phyloP scores from a whole-genome alignment of 2,329 filamentous ascomycete species.

The Cladophialophora carrionii region DNA sequence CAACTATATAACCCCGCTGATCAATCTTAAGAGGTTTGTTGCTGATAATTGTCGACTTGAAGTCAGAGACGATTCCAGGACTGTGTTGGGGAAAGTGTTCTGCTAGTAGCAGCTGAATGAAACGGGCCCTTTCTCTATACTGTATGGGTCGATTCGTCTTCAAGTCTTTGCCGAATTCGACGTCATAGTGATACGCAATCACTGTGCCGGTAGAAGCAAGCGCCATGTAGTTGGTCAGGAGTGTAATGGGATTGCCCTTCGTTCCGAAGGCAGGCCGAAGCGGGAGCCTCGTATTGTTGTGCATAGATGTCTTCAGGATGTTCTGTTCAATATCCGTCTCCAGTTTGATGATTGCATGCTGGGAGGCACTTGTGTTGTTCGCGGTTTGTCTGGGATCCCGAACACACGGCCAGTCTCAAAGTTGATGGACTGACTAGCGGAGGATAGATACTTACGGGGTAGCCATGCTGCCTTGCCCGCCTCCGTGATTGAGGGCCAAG shows the following conservation, averaged over 20 bases:
- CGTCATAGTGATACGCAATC: conserved; percentile 48
- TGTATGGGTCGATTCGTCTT: conserved; percentile 39
- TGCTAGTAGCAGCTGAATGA: conserved; percentile 54
- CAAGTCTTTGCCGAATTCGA: conserved; percentile 42
- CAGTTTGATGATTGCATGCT: conserved; percentile 1
- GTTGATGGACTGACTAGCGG: background rate
- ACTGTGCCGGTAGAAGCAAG: conserved; percentile 45
- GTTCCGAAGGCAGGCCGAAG: conserved; percentile 47
- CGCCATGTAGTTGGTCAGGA: conserved; percentile 48
- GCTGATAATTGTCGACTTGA: conserved; percentile 45
- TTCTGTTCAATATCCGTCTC: conserved; percentile 7
- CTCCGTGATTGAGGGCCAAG: background rate
- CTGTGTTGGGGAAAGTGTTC: conserved; percentile 42
- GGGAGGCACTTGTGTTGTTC: background rate
- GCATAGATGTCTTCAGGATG: background rate
- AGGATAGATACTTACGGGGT: background rate
- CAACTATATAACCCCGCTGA: background rate
- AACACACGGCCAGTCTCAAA: background rate
- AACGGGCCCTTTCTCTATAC: conserved; percentile 52
- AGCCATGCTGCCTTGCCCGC: background rate
- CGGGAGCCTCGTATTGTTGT: conserved; percentile 30
- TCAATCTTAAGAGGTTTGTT: conserved; percentile 33
- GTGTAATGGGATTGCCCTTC: conserved; percentile 40
- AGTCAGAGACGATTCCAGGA: conserved; percentile 47
- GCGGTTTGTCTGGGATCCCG: background rate